Evolutionary conservation across 2,329 filamentous ascomycete species (phyloP).

Genomic region (Coniella lustricola): DNA sequence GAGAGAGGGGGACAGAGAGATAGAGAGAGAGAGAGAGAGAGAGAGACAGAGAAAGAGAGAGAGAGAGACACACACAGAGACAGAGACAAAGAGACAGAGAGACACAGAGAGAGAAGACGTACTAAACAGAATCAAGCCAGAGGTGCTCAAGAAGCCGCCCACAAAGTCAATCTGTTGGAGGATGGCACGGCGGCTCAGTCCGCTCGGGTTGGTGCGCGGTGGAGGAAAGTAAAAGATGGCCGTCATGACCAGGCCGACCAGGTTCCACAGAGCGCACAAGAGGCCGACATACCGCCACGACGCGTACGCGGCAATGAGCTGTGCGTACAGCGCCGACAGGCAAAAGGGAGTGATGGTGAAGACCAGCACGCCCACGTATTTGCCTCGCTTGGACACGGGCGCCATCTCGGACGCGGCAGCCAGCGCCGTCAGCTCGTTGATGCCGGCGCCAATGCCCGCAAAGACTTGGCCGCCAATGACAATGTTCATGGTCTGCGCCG

Average conservation of each 20-base stretch:
- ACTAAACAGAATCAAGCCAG: constrained; percentile 40
- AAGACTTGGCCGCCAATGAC: constrained; percentile 54
- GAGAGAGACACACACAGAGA: no score
- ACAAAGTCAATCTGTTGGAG: constrained; percentile 41
- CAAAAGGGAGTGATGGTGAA: constrained; percentile 57
- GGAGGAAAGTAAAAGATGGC: constrained; percentile 48
- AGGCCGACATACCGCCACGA: constrained; percentile 50
- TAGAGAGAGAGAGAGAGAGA: no score
- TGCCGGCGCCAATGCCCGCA: constrained; percentile 57
- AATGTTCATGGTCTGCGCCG: constrained; percentile 50
- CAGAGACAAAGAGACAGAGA: no score
- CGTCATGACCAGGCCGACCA: constrained; percentile 43
- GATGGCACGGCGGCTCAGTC: constrained; percentile 32
- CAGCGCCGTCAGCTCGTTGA: constrained; percentile 62
- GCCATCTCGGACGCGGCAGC: constrained; percentile 63
- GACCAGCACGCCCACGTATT: constrained; percentile 53
- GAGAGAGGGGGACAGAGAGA: no score
- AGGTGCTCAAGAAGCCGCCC: constrained; percentile 42
- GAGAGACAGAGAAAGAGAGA: no score
- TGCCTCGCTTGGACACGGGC: constrained; percentile 56
- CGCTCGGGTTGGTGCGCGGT: constrained; percentile 34
- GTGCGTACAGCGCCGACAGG: constrained; percentile 54
- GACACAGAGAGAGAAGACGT: not conserved
- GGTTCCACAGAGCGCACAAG: constrained; percentile 44
- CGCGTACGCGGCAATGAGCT: constrained; percentile 40